A percentile compares a stretch with the other conserved stretches of the same genome.
These are phyloP conservation scores for Colletotrichum salicis DNA, from an alignment of 2,329 filamentous ascomycete species.

Conservation along the genomic window DNA sequence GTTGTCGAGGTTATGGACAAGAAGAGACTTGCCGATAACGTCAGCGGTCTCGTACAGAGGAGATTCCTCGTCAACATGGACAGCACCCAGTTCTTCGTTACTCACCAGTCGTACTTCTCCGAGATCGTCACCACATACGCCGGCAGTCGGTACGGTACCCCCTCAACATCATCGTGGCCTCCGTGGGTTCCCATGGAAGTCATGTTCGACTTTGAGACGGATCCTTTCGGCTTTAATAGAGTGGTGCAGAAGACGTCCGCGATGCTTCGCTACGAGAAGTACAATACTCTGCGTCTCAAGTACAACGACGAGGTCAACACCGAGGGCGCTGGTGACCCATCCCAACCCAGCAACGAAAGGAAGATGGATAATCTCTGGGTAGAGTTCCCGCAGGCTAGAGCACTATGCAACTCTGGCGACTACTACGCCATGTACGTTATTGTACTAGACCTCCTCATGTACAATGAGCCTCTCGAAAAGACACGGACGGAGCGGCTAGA, in stretches of 20 bases:
- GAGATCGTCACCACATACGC: constrained; percentile 92
- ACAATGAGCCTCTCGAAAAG: constrained; percentile 96
- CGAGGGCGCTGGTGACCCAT: constrained; percentile 63
- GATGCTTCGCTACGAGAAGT: constrained; percentile 94
- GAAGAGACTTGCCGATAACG: constrained; percentile 87
- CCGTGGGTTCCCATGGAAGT: constrained; percentile 98
- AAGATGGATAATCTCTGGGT: constrained; percentile 98
- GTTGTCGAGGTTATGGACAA: constrained; percentile 98
- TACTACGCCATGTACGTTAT: constrained; percentile 99
- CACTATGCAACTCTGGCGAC: constrained; percentile 96
- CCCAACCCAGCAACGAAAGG: constrained; percentile 71
- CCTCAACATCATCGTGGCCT: constrained; percentile 88
- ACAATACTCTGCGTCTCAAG: constrained; percentile 95
- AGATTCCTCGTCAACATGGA: constrained; percentile 96
- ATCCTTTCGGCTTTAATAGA: constrained; percentile 97
- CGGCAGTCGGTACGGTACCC: constrained; percentile 90
- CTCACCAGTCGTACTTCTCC: constrained; percentile 89
- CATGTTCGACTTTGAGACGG: constrained; percentile 94
- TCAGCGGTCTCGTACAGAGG: constrained; percentile 94
- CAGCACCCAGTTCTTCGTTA: constrained; percentile 97
- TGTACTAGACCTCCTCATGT: constrained; percentile 92
- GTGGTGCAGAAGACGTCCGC: constrained; percentile 98
- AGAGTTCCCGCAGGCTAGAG: constrained; percentile 92
- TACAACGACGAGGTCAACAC: constrained; percentile 93
- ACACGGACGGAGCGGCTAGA: constrained; percentile 94